Base-by-base conservation (phyloP, 139 green algal genomes). In the Spirogloea muscicola region DNA sequence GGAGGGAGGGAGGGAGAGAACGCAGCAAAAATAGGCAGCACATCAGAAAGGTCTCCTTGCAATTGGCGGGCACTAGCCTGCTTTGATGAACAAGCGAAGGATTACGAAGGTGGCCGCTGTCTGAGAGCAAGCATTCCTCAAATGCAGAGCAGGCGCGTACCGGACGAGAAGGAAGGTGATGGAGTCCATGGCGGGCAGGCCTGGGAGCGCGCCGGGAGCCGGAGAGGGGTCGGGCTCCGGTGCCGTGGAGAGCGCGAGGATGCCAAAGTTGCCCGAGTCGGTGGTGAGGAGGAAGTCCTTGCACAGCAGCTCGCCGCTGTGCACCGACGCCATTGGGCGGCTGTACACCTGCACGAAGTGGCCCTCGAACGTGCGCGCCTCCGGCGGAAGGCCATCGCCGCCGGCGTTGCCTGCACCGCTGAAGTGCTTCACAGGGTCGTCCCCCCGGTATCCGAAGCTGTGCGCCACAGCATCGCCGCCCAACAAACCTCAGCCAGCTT, bases 241-340 rank as follows among this genome's bases (percentile, higher is more conserved):
- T 13, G 60, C 46, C 4, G 79, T 58, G 7, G 61, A 70, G 3
- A 61, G 68, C 0, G 74, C 72, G 36, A 83, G 40, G 31, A 84
- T 63, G 1, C 71, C 52, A 3, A 66, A 58, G 2, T 13, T 34
- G 16, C 66, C 65, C 0, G 18, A 25, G 3, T 81, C 7, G 25
- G 73, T 72, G 31, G 7, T 49, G 4, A 82, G 58, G 46, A 74
- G 68, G 44, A 84, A 82, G 38, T 81, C 61, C 58, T 82, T 84
- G 70, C 77, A 84, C 64, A 84, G 72, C 3, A 55, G 4, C 61
- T 83, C 74, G 42, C 34, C 66, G 39, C 43, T 58, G 4, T 13
- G 3, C n/a, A n/a, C n/a, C n/a, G n/a, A n/a, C 31, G 25, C 58
- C 25, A 83, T 57, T 0, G 52, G 39, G 27, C 38, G 58, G 48